Evolutionary conservation across 768 basidiomycete species (phyloP).

Genomic region (Auriscalpium microsporum): DNA sequence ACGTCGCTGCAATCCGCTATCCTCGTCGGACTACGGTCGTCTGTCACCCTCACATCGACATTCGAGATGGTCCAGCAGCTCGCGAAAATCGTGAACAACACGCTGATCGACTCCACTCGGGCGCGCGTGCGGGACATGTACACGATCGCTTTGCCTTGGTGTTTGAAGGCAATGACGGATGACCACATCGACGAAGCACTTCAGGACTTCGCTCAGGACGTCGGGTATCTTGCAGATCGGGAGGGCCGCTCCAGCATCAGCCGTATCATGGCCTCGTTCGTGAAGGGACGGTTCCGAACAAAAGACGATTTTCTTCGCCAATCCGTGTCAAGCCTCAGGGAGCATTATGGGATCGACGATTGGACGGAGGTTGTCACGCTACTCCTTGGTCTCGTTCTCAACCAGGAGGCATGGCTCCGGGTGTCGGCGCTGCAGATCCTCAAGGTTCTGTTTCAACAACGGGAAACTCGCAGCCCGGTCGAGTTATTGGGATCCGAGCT

Average conservation of each 20-base stretch:
- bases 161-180: conserved; percentile 66
- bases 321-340: conserved; percentile 75
- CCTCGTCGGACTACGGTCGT: conserved; percentile 73
- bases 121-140: conserved; percentile 77
- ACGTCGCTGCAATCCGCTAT: conserved; percentile 62
- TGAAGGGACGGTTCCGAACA: conserved; percentile 80
- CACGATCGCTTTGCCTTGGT: conserved; percentile 80
- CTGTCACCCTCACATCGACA: conserved; percentile 54
- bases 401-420: conserved; percentile 72
- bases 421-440: conserved; percentile 81
- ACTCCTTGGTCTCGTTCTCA: conserved; percentile 80
- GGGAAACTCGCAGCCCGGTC: conserved; percentile 67
- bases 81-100: conserved; percentile 48
- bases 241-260: conserved; percentile 74
- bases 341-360: conserved; percentile 67
- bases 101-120: conserved; percentile 62
- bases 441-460: conserved; percentile 81
- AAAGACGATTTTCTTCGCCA: conserved; percentile 92
- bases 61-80: conserved; percentile 61
- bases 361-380: conserved; percentile 80
- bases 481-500: conserved; percentile 76
- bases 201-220: conserved; percentile 62
- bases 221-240: conserved; percentile 60
- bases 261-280: conserved; percentile 84
- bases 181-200: conserved; percentile 53